Conservation (phyloP, 2,329 filamentous ascomycete species). For the Monosporascus sp. region DNA sequence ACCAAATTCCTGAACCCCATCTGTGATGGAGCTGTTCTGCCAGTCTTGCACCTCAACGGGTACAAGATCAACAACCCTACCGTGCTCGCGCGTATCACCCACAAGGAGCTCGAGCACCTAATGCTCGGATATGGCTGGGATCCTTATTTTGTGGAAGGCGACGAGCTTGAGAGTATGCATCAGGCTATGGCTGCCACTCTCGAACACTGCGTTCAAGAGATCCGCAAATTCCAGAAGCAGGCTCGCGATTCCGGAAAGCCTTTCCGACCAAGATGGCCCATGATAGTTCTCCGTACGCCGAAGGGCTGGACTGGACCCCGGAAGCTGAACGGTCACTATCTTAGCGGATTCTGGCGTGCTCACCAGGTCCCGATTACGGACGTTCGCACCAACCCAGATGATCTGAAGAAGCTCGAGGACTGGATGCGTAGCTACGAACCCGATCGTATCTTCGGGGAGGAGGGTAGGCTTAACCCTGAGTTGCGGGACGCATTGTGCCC, state of each 20-base stretch:
- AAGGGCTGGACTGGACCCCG: conserved; percentile 78
- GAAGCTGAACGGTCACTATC: conserved; percentile 64
- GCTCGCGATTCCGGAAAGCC: conserved; percentile 66
- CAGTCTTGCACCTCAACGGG: conserved; percentile 73
- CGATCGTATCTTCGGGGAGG: conserved; percentile 62
- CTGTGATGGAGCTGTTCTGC: conserved; percentile 71
- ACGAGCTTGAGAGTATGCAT: conserved; percentile 70
- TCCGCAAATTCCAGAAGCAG: conserved; percentile 64
- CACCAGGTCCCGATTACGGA: conserved; percentile 76
- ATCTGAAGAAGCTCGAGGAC: conserved; percentile 63
- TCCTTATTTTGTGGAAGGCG: conserved; percentile 76
- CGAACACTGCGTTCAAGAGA: conserved; percentile 67
- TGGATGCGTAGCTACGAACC: conserved; percentile 78
- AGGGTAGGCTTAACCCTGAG: conserved; percentile 59
- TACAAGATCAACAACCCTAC: conserved; percentile 85
- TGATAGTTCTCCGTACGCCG: conserved; percentile 72
- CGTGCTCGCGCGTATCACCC: conserved; percentile 66
- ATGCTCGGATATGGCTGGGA: conserved; percentile 74
- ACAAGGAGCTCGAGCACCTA: conserved; percentile 65
- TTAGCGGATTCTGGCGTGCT: conserved; percentile 73
- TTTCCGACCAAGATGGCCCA: conserved; percentile 69
- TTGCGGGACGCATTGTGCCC: conserved; percentile 59
- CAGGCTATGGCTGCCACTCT: conserved; percentile 77
- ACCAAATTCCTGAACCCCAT: conserved; percentile 80
- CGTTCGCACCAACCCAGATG: conserved; percentile 58